Base-by-base conservation (phyloP, 2,329 filamentous ascomycete species). In the Orbilia blumenaviensis region DNA sequence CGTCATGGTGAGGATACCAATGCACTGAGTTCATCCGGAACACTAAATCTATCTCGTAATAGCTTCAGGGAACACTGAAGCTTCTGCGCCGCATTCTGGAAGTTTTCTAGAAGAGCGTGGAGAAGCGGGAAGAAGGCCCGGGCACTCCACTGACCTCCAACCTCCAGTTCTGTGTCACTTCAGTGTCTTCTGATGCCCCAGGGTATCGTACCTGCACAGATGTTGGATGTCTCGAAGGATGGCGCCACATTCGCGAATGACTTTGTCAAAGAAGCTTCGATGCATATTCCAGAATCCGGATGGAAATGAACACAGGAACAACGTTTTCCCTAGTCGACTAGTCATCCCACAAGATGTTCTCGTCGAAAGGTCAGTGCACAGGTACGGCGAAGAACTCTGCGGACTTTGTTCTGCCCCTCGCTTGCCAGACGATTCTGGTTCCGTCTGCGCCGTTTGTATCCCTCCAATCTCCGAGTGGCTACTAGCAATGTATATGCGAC, bases 101-200 rank as follows among this genome's bases (percentile, higher is more conserved):
- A 76, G 56, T 23, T 21, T 76, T 76, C 72, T 64, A 69, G 58
- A 76, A 76, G 44, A 27, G 46, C 63, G 54, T 74, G 52, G 48
- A 69, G 67, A 60, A 66, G 58, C 72, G 72, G 72, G 72, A 76
- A 64, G 48, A 76, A 76, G 72, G 72, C 64, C 72, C 72, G 72
- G 72, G 48, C 72, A 44, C 72, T 76, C 72, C 72, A 76, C 69
- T 42, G 16, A n/a, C 62, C 56, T 69, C 63, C 72, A 75, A 63
- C 71, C 54, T 42, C 14, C 38, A 69, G 32, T 36, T 52, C 32
- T 61, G 44, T 75, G 54, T 63, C 62, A 74, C 62, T 68, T 63
- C 62, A 54, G 9, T 32, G 34, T 50, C 46, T 71, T 48, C 66
- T 71, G 56, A 67, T 52, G 25, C 23, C 61, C 68, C 27, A 10